Evolutionary conservation across 176 grass and related monocot genomes (phyloP).

Genomic region (Pharus latifolius): DNA sequence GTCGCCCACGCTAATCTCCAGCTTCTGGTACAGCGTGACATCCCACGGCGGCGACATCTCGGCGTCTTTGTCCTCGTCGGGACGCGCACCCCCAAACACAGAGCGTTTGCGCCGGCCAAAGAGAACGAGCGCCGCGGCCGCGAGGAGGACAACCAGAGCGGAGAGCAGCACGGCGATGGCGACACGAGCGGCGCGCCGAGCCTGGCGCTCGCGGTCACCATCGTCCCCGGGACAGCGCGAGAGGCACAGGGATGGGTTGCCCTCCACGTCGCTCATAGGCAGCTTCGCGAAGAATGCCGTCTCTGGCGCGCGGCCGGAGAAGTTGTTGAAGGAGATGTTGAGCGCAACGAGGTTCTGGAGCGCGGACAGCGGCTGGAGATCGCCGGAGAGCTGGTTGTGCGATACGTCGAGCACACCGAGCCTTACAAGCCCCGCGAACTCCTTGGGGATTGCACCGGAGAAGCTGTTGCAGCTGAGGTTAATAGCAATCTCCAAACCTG

Average conservation of each 20-base stretch:
- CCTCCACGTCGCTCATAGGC: conserved; percentile 58
- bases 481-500: conserved; percentile 57
- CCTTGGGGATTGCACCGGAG: conserved; percentile 43
- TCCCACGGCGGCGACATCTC: conserved; percentile 85
- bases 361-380: conserved; percentile 39
- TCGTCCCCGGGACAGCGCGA: conserved; percentile 41
- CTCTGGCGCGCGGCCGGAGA: conserved; percentile 43
- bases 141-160: conserved; percentile 30
- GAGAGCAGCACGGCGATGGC: conserved; percentile 53
- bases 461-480: conserved; percentile 73
- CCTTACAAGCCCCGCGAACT: conserved; percentile 34
- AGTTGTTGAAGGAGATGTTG: conserved; percentile 62
- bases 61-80: conserved; percentile 51
- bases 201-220: not conserved
- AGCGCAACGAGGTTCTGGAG: conserved; percentile 56
- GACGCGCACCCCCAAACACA: not conserved
- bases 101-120: not conserved
- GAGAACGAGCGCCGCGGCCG: conserved; percentile 16
- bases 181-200: conserved; percentile 27
- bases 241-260: conserved; percentile 62
- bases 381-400: conserved; percentile 51
- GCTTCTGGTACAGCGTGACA: conserved; percentile 94
- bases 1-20: conserved; percentile 71
- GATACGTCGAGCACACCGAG: conserved; percentile 52
- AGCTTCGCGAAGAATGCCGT: conserved; percentile 82